phyloP scores from a whole-genome alignment of 164 flowering plant species.

The Malania oleifera region DNA sequence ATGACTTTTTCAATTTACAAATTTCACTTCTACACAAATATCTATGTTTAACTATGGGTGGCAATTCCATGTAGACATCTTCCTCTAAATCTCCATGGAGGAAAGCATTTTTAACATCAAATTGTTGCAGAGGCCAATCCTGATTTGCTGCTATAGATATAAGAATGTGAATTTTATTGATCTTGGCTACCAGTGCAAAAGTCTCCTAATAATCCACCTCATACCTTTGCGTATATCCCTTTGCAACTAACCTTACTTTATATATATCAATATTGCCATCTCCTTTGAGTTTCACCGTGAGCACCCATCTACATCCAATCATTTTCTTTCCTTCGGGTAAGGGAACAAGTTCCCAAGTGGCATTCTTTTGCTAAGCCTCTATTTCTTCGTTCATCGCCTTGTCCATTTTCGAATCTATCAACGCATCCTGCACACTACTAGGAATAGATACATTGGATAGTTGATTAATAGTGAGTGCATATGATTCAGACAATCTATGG shows the following conservation, averaged over 20 bases:
- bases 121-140: background rate
- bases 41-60: no score
- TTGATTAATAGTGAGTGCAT: conserved; percentile 1
- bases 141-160: background rate
- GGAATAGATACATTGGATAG: background rate
- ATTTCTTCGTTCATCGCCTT: background rate
- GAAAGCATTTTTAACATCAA: conserved; percentile 1
- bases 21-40: no score
- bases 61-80: no score
- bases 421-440: no score
- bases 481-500: conserved; percentile 3
- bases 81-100: background rate
- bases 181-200: background rate
- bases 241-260: background rate
- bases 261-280: background rate
- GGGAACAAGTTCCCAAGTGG: background rate
- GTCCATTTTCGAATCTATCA: background rate
- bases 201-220: background rate
- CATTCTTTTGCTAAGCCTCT: background rate
- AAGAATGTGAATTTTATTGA: background rate
- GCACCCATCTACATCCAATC: background rate
- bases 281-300: background rate
- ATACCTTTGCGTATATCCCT: conserved; percentile 1
- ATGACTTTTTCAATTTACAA: no score
- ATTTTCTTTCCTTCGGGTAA: background rate